Conservation (phyloP, 148 eudicot species). For the Camellia lanceoleosa region DNA sequence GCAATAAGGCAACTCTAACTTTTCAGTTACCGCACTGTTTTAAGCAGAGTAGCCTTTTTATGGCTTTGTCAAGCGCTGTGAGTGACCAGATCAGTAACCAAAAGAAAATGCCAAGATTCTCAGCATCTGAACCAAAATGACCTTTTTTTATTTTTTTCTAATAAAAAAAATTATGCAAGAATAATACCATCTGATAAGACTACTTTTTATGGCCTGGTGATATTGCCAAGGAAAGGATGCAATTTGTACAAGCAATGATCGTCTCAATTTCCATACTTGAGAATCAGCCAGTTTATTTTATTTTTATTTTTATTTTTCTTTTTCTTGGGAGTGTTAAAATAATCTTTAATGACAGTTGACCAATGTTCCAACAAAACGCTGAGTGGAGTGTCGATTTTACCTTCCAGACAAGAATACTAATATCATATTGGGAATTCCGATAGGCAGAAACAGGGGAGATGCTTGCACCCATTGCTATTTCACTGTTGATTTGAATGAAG, state of each 20-base stretch:
- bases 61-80: neutral
- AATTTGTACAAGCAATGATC: neutral
- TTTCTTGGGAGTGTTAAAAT: neutral
- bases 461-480: conserved; percentile 98
- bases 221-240: conserved; percentile 9
- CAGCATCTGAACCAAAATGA: conserved; percentile 10
- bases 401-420: conserved; percentile 98
- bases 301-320: neutral
- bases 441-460: conserved; percentile 87
- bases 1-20: neutral
- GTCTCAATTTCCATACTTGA: neutral
- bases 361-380: neutral
- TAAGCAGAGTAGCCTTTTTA: neutral
- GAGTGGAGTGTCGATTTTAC: conserved; percentile 37
- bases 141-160: neutral
- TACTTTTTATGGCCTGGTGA: neutral
- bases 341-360: neutral
- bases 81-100: neutral
- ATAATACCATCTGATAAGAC: neutral
- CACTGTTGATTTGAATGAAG: conserved; percentile 89
- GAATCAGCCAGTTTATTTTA: neutral
- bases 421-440: conserved; percentile 86
- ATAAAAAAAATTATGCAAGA: too few species aligned
- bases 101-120: conserved; percentile 20
- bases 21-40: neutral